These are phyloP conservation scores for Malus hybrid DNA, from an alignment of 331 rosid genomes.

Conservation along the genomic window DNA sequence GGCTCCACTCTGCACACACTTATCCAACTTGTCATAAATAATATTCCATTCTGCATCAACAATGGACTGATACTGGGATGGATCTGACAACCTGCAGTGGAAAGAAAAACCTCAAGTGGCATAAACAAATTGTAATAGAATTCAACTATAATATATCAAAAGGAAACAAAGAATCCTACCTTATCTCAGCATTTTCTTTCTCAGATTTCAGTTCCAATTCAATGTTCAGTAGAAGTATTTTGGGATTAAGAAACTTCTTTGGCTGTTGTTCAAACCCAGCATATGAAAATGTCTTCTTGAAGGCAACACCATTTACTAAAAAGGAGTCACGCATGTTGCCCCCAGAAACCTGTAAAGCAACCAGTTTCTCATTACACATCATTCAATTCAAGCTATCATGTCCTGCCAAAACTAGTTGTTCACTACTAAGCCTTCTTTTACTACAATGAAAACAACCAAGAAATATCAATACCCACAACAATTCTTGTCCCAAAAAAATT, in stretches of 20 bases:
- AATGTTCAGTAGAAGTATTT: constrained; percentile 69
- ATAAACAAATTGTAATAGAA: constrained; percentile 1
- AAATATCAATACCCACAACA: background rate
- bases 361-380: background rate
- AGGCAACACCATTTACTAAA: constrained; percentile 93
- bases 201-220: constrained; percentile 98
- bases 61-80: constrained; percentile 91
- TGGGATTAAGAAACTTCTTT: constrained; percentile 77
- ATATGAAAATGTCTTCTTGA: constrained; percentile 96
- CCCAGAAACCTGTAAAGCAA: constrained; percentile 82
- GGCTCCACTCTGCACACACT: constrained; percentile 92
- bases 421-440: background rate
- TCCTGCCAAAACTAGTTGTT: background rate
- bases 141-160: background rate
- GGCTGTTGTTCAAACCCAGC: constrained; percentile 99
- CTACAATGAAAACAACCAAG: background rate
- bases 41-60: constrained; percentile 99
- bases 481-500: background rate
- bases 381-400: background rate
- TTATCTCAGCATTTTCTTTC: constrained; percentile 99
- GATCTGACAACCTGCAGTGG: constrained; percentile 80
- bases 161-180: constrained; percentile 31
- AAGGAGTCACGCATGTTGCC: constrained; percentile 96
- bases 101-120: background rate
- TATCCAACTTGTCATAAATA: constrained; percentile 91